A percentile compares a stretch with the other conserved stretches of the same genome.
Evolutionary conservation across 306 rosid genomes (phyloP).

Genomic region (Sicyos baderoa): DNA sequence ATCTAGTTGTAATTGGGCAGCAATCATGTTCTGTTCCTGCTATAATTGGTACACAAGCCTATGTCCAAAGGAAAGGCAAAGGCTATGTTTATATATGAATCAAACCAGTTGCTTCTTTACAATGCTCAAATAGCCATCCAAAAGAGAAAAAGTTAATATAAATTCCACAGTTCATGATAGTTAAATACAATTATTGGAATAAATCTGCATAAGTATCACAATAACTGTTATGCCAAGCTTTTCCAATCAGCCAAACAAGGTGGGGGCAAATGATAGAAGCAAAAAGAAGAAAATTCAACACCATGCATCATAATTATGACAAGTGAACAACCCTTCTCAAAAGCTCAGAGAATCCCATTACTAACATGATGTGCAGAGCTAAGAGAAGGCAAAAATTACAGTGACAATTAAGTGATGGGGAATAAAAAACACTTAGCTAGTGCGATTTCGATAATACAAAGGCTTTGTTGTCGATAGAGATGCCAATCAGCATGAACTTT

Average conservation of each 20-base stretch:
- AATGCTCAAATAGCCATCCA: not conserved
- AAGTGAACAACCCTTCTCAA: too few relatives aligned
- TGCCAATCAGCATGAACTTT: too few relatives aligned
- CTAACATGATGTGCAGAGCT: too few relatives aligned
- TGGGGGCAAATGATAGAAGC: slow-evolving; percentile 6
- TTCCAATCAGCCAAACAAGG: slow-evolving; percentile 8
- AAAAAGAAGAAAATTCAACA: not conserved
- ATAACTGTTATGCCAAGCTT: slow-evolving; percentile 12
- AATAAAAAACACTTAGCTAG: too few relatives aligned
- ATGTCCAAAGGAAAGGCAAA: not conserved
- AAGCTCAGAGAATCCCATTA: too few relatives aligned
- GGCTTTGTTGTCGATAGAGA: too few relatives aligned
- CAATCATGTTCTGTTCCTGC: not conserved
- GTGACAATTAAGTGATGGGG: too few relatives aligned
- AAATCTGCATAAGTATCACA: slow-evolving; percentile 2
- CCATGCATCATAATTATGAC: too few relatives aligned
- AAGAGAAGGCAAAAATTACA: too few relatives aligned
- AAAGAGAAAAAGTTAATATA: not conserved
- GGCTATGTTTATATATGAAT: not conserved
- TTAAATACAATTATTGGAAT: slow-evolving; percentile 7
- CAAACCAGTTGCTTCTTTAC: not conserved
- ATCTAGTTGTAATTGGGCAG: not conserved
- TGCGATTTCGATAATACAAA: too few relatives aligned
- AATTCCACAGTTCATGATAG: not conserved
- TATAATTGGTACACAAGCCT: not conserved